These are phyloP conservation scores for Antrodiella citrinella DNA, from an alignment of 768 basidiomycete genomes.

Conservation along the genomic window DNA sequence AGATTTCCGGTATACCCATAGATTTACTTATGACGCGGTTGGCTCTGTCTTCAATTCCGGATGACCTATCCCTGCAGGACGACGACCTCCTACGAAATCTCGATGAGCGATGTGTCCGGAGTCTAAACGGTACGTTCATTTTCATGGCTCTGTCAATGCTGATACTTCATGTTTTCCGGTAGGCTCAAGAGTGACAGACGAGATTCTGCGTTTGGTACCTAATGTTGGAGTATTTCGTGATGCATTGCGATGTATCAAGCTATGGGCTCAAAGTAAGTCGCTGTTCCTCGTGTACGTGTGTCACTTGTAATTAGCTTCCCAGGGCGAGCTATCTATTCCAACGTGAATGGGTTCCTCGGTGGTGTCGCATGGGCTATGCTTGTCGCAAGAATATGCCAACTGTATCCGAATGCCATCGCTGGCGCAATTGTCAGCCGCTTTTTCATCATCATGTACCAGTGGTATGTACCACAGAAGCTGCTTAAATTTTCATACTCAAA, in stretches of 20 bases:
- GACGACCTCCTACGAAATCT: conserved; percentile 87
- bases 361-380: conserved; percentile 99
- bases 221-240: conserved; percentile 93
- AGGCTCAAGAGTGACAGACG: conserved; percentile 95
- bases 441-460: conserved; percentile 97
- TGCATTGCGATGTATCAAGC: conserved; percentile 89
- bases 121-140: conserved; percentile 68
- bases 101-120: conserved; percentile 91
- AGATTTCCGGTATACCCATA: conserved; percentile 85
- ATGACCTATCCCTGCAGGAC: conserved; percentile 83
- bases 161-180: neutral
- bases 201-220: conserved; percentile 91
- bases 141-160: neutral
- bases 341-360: conserved; percentile 95
- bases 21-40: conserved; percentile 93
- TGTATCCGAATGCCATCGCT: conserved; percentile 92
- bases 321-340: conserved; percentile 97
- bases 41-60: conserved; percentile 81
- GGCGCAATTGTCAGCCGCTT: conserved; percentile 96
- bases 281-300: neutral
- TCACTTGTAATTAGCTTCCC: conserved; percentile 1
- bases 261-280: conserved; percentile 90
- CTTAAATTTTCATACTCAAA: conserved; percentile 1
- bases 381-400: conserved; percentile 97
- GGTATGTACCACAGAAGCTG: conserved; percentile 40